Percentiles rank a stretch among this genome's conserved stretches.
phyloP scores from a whole-genome alignment of 129 eudicot species.

The Tagetes erecta region DNA sequence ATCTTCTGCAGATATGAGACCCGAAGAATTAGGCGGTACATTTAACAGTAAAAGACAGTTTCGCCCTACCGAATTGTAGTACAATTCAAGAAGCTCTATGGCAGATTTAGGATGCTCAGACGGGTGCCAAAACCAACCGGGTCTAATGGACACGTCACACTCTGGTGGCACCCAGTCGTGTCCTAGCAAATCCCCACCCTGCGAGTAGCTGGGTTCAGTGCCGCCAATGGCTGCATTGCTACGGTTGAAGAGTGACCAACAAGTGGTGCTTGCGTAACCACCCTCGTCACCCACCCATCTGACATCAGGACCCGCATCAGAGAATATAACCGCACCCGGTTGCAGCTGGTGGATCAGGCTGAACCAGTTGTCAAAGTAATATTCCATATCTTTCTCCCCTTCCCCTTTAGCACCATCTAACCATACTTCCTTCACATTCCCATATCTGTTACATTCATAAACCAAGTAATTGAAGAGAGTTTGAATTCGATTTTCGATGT shows the following conservation, averaged over 20 bases:
- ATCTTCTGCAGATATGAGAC: conserved; percentile 80
- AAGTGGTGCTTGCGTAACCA: conserved; percentile 69
- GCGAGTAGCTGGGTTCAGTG: conserved; percentile 66
- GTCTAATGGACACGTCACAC: conserved; percentile 88
- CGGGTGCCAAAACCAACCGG: conserved; percentile 97
- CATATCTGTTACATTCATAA: conserved; percentile 50
- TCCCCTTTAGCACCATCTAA: conserved; percentile 91
- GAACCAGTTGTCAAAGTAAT: conserved; percentile 86
- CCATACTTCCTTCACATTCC: conserved; percentile 70
- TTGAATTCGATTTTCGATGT: background rate
- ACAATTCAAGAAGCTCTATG: conserved; percentile 58
- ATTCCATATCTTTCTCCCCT: conserved; percentile 86
- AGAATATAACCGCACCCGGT: conserved; percentile 74
- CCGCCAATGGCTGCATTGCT: conserved; percentile 69
- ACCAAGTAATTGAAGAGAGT: background rate
- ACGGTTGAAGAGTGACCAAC: conserved; percentile 85
- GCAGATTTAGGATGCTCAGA: conserved; percentile 71
- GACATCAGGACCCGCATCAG: conserved; percentile 88
- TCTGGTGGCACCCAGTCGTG: conserved; percentile 91
- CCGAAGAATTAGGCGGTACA: conserved; percentile 84
- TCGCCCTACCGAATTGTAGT: conserved; percentile 83
- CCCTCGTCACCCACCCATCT: conserved; percentile 93
- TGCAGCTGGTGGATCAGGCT: conserved; percentile 79
- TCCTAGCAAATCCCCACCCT: conserved; percentile 73
- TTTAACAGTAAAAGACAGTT: conserved; percentile 77